Conservation (phyloP, 805 yeast genomes). For the Cyberlindnera sargentensis region DNA sequence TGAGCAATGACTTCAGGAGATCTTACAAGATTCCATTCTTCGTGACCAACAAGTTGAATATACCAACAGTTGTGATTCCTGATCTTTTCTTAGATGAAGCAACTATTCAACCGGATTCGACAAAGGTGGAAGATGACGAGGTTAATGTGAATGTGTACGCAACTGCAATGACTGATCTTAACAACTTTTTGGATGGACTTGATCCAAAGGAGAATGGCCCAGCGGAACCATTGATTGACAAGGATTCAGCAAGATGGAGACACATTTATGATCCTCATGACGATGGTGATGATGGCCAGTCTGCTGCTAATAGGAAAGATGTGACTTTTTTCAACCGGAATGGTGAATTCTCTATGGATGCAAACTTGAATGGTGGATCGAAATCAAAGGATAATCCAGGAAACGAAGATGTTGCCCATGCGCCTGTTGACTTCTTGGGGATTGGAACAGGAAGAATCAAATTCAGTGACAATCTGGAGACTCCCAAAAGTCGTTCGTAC, state of each 20-base stretch:
- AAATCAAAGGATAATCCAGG: no score
- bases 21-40: constrained; percentile 15
- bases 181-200: constrained; percentile 4
- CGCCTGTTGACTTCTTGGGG: constrained; percentile 4
- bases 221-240: no score
- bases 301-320: no score
- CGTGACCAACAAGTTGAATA: constrained; percentile 11
- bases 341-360: no score
- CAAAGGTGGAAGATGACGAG: background rate
- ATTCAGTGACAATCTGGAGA: constrained; percentile 14
- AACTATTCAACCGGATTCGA: background rate
- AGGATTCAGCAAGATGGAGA: no score
- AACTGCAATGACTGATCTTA: background rate
- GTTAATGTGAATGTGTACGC: background rate
- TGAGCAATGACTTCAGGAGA: background rate
- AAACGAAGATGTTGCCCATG: background rate
- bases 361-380: no score
- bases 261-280: no score
- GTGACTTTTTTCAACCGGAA: no score
- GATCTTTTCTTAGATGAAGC: constrained; percentile 6
- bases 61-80: constrained; percentile 20
- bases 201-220: background rate
- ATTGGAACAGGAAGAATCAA: constrained; percentile 13
- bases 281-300: no score
- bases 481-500: constrained; percentile 3